Conservation (phyloP, 2,329 filamentous ascomycete genomes). For the Exophiala viscosa region DNA sequence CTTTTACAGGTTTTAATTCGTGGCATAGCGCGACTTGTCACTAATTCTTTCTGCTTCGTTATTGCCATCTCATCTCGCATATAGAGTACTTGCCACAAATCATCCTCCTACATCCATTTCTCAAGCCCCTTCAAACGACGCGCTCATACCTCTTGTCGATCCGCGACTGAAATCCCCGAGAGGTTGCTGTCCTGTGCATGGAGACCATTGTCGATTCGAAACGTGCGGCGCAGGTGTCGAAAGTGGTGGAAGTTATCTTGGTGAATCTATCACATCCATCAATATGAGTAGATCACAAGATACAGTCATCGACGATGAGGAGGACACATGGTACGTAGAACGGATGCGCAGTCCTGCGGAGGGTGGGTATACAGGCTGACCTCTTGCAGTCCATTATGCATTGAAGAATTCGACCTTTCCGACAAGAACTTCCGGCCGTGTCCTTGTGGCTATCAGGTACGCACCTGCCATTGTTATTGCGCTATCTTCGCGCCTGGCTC, state of each 20-base stretch:
- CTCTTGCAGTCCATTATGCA: conserved; percentile 77
- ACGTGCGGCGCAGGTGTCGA: conserved; percentile 26
- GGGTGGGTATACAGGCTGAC: conserved; percentile 14
- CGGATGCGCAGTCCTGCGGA: neutral
- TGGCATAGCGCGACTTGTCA: neutral
- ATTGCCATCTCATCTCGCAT: conserved; percentile 9
- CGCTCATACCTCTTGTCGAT: too few species aligned
- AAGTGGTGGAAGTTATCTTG: conserved; percentile 21
- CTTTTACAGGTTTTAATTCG: too few species aligned
- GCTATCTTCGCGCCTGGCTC: neutral
- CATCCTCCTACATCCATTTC: neutral
- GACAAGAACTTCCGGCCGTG: conserved; percentile 97
- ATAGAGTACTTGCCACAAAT: neutral
- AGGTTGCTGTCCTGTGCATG: conserved; percentile 22
- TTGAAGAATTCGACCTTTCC: conserved; percentile 97
- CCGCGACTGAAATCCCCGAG: too few species aligned
- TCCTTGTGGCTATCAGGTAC: conserved; percentile 95
- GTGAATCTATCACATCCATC: conserved; percentile 26
- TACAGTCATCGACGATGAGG: conserved; percentile 49
- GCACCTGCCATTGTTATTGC: conserved; percentile 23
- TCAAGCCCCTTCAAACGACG: too few species aligned
- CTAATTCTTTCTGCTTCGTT: conserved; percentile 12
- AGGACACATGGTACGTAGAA: conserved; percentile 44
- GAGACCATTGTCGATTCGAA: conserved; percentile 19
- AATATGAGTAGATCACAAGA: conserved; percentile 46